These are phyloP conservation scores for Cudoniella acicularis DNA, from an alignment of 495 filamentous ascomycete genomes.

Conservation along the genomic window DNA sequence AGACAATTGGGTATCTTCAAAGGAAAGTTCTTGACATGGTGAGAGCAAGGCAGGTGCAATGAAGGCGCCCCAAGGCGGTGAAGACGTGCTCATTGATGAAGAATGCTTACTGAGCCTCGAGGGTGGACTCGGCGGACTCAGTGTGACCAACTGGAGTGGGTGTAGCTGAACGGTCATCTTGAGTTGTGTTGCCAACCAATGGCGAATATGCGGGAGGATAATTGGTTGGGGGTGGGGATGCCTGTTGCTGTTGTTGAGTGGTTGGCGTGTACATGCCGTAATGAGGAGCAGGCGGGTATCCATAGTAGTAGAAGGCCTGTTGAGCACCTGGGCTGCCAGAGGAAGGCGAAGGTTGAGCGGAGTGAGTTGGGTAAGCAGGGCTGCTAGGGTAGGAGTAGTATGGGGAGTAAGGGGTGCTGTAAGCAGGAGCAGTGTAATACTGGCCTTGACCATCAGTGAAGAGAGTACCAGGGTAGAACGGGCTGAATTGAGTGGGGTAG, in stretches of 20 bases:
- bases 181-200: not conserved
- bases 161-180: slow-evolving; percentile 19
- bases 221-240: not conserved
- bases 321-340: not conserved
- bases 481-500: slow-evolving; percentile 8
- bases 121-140: slow-evolving; percentile 1
- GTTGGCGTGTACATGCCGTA: not conserved
- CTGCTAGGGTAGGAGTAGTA: not conserved
- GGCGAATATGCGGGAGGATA: not conserved
- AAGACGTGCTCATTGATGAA: not conserved
- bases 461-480: slow-evolving; percentile 4
- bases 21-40: not conserved
- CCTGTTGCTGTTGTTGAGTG: not conserved
- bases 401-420: not conserved
- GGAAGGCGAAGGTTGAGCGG: not conserved
- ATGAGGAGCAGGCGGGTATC: not conserved
- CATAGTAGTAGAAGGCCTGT: not conserved
- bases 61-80: not conserved
- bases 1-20: not conserved
- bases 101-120: slow-evolving; percentile 1
- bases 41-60: not conserved
- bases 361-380: not conserved
- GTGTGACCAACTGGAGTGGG: slow-evolving; percentile 14
- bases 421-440: not conserved
- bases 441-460: slow-evolving; percentile 3